phyloP scores from a whole-genome alignment of 176 grass and related monocot species.

The Chloris gayana region DNA sequence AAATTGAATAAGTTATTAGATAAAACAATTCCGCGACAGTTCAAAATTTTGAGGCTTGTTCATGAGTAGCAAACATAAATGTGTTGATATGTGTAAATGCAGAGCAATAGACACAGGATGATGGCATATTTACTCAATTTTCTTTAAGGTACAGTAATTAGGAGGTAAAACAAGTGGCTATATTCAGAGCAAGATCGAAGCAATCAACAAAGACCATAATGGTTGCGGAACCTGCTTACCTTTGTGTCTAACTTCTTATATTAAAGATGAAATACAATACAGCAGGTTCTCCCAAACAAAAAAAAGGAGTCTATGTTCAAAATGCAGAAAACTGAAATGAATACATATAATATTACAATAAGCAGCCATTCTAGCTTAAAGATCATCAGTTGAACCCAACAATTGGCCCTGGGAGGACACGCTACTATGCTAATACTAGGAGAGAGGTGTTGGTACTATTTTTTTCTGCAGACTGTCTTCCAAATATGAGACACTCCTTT shows the following conservation, averaged over 20 bases:
- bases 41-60: not conserved
- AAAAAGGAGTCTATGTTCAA: slow-evolving; percentile 3
- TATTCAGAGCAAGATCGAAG: not conserved
- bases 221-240: not conserved
- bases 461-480: slow-evolving; percentile 19
- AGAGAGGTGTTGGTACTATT: not conserved
- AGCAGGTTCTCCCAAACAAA: slow-evolving; percentile 14
- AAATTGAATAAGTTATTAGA: not conserved
- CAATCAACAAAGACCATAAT: not conserved
- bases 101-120: not conserved
- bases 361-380: slow-evolving; percentile 8
- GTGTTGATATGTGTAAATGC: not conserved
- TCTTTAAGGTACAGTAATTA: too few relatives aligned
- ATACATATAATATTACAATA: slow-evolving; percentile 9
- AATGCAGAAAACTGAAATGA: not conserved
- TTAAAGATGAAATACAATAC: slow-evolving; percentile 2
- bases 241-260: slow-evolving; percentile 21
- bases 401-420: slow-evolving; percentile 18
- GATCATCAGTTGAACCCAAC: not conserved
- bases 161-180: not conserved
- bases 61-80: not conserved
- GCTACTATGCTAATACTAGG: slow-evolving; percentile 31
- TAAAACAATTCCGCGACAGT: not conserved
- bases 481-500: slow-evolving; percentile 19
- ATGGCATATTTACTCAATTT: not conserved